A percentile compares a stretch with the other conserved stretches of the same genome.
phyloP scores from a whole-genome alignment of 306 rosid species.

The Corylus heterophylla region DNA sequence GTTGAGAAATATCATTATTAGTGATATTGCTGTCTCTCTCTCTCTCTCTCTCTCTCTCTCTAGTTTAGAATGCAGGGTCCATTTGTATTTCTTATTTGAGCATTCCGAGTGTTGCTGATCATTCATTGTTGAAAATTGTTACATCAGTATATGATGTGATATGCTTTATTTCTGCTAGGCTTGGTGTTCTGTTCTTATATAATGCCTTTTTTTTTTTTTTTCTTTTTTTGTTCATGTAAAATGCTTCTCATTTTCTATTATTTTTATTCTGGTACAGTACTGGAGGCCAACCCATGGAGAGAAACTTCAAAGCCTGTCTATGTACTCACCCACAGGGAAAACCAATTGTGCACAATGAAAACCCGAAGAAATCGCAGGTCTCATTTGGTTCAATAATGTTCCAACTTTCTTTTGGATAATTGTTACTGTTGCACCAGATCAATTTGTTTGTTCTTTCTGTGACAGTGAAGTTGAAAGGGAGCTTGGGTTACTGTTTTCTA shows the following conservation, averaged over 20 bases:
- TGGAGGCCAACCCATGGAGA: slow-evolving; percentile 95
- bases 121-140: neutral
- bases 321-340: slow-evolving; percentile 83
- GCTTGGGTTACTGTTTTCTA: slow-evolving; percentile 86
- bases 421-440: slow-evolving; percentile 11
- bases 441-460: slow-evolving; percentile 25
- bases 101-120: neutral
- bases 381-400: slow-evolving; percentile 1
- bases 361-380: slow-evolving; percentile 92
- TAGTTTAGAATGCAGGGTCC: neutral
- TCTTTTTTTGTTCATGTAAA: slow-evolving; percentile 14
- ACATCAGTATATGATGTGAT: neutral
- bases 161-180: neutral
- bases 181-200: neutral
- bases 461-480: slow-evolving; percentile 93
- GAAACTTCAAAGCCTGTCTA: slow-evolving; percentile 89
- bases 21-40: neutral
- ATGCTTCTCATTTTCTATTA: slow-evolving; percentile 8
- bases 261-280: slow-evolving; percentile 46
- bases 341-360: slow-evolving; percentile 93
- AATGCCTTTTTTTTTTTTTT: slow-evolving; percentile 7
- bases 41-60: neutral
- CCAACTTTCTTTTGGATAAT: slow-evolving; percentile 4
- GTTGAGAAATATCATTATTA: neutral
- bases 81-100: neutral